Evolutionary conservation across 2,329 filamentous ascomycete species (phyloP), one percentile per base, ranked within the genome.

Genomic region (Fusarium veterinarium): DNA sequence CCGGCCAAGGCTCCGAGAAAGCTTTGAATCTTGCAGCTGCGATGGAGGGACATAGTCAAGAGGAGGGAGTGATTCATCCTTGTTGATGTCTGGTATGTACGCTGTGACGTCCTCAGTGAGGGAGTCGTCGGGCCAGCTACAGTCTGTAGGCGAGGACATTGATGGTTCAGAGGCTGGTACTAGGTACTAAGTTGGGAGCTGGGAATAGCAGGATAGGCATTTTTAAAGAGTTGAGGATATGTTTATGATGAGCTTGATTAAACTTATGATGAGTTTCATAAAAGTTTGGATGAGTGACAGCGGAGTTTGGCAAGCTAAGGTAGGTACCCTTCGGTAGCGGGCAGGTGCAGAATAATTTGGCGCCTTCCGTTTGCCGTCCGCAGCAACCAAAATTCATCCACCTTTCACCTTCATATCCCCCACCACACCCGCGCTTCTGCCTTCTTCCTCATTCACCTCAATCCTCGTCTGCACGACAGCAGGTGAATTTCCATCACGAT

Each of bases 311-410:
- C 23, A 52, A 38, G 4, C 49, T 13, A 52, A 20, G 14, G 31
- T 25, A 28, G 33, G 33, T 7, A 17, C 23, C 23, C 13, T 35
- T 25, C 11, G n/a, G 30, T 56, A 28, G n/a, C 23, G 30, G 14
- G 49, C 28, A 56, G 20, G 20, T 25, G 49, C 33, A 60, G n/a
- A 8, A 25, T n/a, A 11, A 33, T 20, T 19, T 28, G 33, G 19
- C 33, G 17, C 35, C 60, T 59, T 45, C 60, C 30, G 23, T 38
- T 44, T 56, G 48, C 23, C 33, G 37, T 37, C 46, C 8, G 2
- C 31, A 51, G 25, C 37, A 45, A 16, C 37, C 25, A 31, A 56
- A 23, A 33, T 56, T 25, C 49, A 5, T 56, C n/a, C 12, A 20
- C 31, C 20, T 31, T 46, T 49, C 28, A 23, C 25, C 13, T 38